These are phyloP conservation scores for Pholiota molesta DNA, from an alignment of 768 basidiomycete genomes.

Conservation along the genomic window DNA sequence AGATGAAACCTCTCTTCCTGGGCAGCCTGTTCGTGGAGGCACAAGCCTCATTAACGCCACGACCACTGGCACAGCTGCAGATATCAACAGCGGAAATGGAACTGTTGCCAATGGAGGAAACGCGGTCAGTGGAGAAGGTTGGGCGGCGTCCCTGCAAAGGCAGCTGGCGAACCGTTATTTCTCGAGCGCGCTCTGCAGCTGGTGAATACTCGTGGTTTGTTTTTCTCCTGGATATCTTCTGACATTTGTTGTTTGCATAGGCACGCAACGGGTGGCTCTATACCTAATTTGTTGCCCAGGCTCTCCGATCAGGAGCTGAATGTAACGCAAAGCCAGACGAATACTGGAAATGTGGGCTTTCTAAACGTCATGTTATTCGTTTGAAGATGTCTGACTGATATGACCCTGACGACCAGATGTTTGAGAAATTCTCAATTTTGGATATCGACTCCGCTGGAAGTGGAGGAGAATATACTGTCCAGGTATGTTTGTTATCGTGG, in stretches of 20 bases:
- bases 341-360: constrained; percentile 71
- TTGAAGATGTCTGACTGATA: constrained; percentile 4
- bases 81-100: constrained; percentile 57
- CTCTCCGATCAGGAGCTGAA: constrained; percentile 73
- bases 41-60: constrained; percentile 45
- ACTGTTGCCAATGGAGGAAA: constrained; percentile 74
- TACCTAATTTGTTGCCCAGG: constrained; percentile 67
- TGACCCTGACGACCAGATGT: constrained; percentile 57
- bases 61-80: constrained; percentile 53
- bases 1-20: constrained; percentile 68
- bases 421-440: constrained; percentile 81
- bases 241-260: constrained; percentile 35
- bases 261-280: constrained; percentile 88
- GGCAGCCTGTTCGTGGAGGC: constrained; percentile 55
- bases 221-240: background rate
- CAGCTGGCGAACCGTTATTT: constrained; percentile 88
- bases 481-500: too few species aligned
- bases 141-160: constrained; percentile 62
- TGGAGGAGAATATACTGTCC: constrained; percentile 90
- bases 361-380: background rate
- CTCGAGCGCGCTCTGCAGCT: constrained; percentile 84
- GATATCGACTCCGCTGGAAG: constrained; percentile 79
- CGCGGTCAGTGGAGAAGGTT: constrained; percentile 58
- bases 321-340: constrained; percentile 63
- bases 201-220: constrained; percentile 50